Conservation (phyloP, 495 filamentous ascomycete species). For the Evernia prunastri region DNA sequence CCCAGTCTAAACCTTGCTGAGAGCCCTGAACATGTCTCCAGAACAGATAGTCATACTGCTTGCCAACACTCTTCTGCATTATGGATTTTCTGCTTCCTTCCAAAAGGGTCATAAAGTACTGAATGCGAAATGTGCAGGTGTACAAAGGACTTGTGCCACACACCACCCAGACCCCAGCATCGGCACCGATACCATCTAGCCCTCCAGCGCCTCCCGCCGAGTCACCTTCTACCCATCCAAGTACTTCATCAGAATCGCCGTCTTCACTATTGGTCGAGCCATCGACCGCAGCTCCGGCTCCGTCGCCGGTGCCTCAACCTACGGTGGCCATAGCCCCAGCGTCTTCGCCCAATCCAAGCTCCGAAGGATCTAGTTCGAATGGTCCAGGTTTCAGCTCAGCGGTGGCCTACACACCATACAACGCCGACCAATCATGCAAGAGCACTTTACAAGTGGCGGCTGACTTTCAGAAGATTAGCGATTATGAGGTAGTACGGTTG, state of each 20-base stretch:
- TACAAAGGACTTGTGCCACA: slow-evolving; percentile 1
- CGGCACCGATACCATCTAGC: not conserved
- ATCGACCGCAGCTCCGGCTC: not conserved
- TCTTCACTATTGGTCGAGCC: not conserved
- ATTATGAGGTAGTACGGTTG: slow-evolving; percentile 59
- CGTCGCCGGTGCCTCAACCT: not conserved
- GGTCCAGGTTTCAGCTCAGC: slow-evolving; percentile 42
- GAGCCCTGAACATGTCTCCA: not conserved
- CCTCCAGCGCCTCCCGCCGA: slow-evolving; percentile 8
- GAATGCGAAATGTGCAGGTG: not conserved
- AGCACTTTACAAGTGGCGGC: slow-evolving; percentile 49
- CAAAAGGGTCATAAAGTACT: too few species aligned
- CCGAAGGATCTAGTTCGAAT: not conserved
- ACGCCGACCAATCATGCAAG: slow-evolving; percentile 59
- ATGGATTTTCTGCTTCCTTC: too few species aligned
- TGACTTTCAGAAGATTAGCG: slow-evolving; percentile 51
- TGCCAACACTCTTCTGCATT: too few species aligned
- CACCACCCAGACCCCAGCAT: not conserved
- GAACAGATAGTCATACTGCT: too few species aligned
- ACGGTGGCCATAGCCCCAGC: not conserved
- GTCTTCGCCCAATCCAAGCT: not conserved
- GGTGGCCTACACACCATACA: slow-evolving; percentile 72
- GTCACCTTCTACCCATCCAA: slow-evolving; percentile 7
- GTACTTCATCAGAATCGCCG: slow-evolving; percentile 3
- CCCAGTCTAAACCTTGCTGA: slow-evolving; percentile 10